These are phyloP conservation scores for Aspergillus vadensis DNA, from an alignment of 2,329 filamentous ascomycete species.

Conservation along the genomic window DNA sequence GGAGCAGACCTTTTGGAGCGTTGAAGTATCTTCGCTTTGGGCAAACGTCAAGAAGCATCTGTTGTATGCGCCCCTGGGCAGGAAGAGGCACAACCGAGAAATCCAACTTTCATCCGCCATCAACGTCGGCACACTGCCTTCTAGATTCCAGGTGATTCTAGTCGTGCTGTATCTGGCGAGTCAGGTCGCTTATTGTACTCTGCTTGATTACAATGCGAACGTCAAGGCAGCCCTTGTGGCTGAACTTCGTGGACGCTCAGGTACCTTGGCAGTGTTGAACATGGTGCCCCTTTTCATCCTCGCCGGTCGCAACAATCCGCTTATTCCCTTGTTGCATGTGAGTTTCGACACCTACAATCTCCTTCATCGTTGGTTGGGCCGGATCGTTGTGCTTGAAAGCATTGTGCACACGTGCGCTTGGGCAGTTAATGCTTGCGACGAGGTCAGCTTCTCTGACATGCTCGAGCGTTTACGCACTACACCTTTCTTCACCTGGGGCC, in stretches of 20 bases:
- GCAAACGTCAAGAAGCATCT: conserved; percentile 50
- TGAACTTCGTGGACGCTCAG: conserved; percentile 81
- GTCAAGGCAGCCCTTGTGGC: conserved; percentile 64
- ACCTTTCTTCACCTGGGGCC: conserved; percentile 48
- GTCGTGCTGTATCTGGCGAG: conserved; percentile 67
- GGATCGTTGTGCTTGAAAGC: conserved; percentile 71
- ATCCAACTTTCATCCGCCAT: conserved; percentile 68
- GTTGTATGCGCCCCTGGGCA: conserved; percentile 66
- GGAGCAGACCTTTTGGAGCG: conserved; percentile 50
- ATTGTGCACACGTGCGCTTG: conserved; percentile 74
- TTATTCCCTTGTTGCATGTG: conserved; percentile 78
- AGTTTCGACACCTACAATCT: conserved; percentile 98
- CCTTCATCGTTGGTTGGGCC: conserved; percentile 79
- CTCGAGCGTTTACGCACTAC: conserved; percentile 35
- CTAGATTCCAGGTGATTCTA: conserved; percentile 73
- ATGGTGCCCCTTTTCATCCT: conserved; percentile 89
- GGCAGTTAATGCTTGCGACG: conserved; percentile 66
- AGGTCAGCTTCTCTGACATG: conserved; percentile 37
- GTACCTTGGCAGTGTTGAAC: conserved; percentile 81
- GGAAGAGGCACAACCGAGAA: conserved; percentile 75
- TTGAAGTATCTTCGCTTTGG: conserved; percentile 46
- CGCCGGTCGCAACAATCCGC: conserved; percentile 87
- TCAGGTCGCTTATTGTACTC: conserved; percentile 73
- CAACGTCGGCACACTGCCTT: conserved; percentile 75
- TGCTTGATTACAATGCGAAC: conserved; percentile 47